These are phyloP conservation scores for Solanum chaucha DNA, from an alignment of 257 asterid species.

Conservation along the genomic window DNA sequence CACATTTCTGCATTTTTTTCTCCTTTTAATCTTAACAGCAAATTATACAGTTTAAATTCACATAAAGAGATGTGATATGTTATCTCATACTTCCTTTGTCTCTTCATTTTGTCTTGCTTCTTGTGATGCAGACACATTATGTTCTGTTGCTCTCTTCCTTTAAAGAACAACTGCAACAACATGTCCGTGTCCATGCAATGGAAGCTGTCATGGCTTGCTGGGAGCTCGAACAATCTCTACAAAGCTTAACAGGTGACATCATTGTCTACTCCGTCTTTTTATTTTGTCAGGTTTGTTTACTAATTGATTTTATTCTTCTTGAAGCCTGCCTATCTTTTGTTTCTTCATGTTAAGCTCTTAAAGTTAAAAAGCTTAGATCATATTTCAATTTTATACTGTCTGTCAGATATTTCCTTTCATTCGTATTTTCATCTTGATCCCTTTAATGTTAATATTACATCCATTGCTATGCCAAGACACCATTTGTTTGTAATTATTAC, in stretches of 20 bases:
- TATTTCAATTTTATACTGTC: background rate
- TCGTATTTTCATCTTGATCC: background rate
- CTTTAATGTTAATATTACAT: background rate
- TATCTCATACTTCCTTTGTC: slow-evolving; percentile 16
- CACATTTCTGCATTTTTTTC: background rate
- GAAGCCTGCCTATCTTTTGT: background rate
- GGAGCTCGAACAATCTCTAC: slow-evolving; percentile 99
- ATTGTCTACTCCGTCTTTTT: background rate
- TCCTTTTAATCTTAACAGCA: background rate
- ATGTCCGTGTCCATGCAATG: slow-evolving; percentile 99
- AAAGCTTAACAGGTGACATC: slow-evolving; percentile 77
- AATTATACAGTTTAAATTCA: background rate
- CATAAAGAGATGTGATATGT: background rate
- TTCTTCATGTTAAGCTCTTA: background rate
- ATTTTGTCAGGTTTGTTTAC: background rate
- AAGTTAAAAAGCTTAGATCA: background rate
- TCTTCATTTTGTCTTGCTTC: background rate
- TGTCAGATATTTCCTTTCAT: background rate
- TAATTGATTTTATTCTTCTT: background rate
- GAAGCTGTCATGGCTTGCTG: slow-evolving; percentile 99
- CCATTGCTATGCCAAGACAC: background rate
- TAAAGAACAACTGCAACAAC: slow-evolving; percentile 97
- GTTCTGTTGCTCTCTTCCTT: slow-evolving; percentile 87
- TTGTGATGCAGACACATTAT: slow-evolving; percentile 67
- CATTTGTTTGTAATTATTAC: background rate